phyloP scores from a whole-genome alignment of 768 basidiomycete species.

The Tulasnella sp. region DNA sequence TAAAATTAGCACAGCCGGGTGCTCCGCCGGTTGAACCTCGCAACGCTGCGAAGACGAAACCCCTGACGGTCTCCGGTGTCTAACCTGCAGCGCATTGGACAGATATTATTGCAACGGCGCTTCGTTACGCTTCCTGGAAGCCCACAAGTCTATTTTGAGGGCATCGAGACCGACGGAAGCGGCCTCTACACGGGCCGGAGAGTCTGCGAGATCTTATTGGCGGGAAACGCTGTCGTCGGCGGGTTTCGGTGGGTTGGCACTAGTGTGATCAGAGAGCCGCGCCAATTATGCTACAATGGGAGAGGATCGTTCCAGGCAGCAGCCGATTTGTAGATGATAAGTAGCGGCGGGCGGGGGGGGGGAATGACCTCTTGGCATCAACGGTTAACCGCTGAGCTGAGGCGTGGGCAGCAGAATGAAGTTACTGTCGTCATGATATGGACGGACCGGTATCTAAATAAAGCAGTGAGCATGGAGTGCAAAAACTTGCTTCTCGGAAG shows the following conservation, averaged over 20 bases:
- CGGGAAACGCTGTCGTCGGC: neutral
- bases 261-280: neutral
- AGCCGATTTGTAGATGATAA: neutral
- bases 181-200: neutral
- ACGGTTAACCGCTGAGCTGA: neutral
- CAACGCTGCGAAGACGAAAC: neutral
- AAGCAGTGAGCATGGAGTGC: neutral
- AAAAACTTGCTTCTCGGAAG: neutral
- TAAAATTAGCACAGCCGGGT: neutral
- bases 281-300: neutral
- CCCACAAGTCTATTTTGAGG: neutral
- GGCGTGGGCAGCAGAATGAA: neutral
- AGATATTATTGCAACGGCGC: neutral
- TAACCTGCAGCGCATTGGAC: neutral
- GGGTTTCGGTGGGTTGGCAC: neutral
- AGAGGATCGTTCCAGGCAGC: neutral
- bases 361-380: neutral
- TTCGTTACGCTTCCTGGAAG: neutral
- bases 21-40: conserved; percentile 3
- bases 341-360: neutral
- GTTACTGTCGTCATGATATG: neutral
- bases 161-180: neutral
- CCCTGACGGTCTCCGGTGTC: neutral
- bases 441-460: conserved; percentile 11
- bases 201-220: neutral